phyloP scores from a whole-genome alignment of 192 early-diverging fungal genomes.

The Coemansia brasiliensis region DNA sequence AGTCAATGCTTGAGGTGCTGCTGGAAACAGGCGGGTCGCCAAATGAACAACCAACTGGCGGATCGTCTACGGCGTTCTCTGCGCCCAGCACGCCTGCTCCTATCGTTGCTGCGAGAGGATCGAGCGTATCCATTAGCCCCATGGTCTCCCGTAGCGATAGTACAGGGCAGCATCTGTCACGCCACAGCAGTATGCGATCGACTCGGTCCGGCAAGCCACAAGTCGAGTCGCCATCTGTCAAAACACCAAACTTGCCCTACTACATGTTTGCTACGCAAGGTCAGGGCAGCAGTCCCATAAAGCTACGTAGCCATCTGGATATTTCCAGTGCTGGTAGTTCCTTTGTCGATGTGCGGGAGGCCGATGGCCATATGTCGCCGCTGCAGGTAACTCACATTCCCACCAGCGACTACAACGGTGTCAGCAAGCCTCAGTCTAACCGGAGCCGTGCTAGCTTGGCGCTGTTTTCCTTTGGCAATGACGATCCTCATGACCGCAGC shows the following conservation, averaged over 20 bases:
- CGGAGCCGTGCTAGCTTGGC: constrained; percentile 7
- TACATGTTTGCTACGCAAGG: constrained; percentile 7
- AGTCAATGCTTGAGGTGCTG: constrained; percentile 5
- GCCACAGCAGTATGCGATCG: constrained; percentile 18
- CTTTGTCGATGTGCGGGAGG: constrained; percentile 36
- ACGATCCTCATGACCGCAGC: constrained; percentile 2
- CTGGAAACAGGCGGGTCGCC: not conserved
- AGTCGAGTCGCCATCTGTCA: not conserved
- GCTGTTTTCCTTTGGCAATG: constrained; percentile 10
- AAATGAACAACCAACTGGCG: not conserved
- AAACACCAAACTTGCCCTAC: not conserved
- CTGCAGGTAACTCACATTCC: not conserved
- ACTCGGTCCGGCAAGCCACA: not conserved
- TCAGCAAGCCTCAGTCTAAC: not conserved
- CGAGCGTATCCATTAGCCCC: not conserved
- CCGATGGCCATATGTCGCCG: constrained; percentile 5
- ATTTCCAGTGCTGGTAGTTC: constrained; percentile 20
- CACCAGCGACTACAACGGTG: not conserved
- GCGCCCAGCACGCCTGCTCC: constrained; percentile 2
- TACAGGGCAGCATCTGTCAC: constrained; percentile 1
- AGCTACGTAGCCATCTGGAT: not conserved
- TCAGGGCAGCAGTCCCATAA: not conserved
- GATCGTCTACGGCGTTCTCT: constrained; percentile 6
- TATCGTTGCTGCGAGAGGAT: not conserved
- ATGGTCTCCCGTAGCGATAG: not conserved